phyloP scores from a whole-genome alignment of 169 alveolate species.

The Plasmodium knowlesi region DNA sequence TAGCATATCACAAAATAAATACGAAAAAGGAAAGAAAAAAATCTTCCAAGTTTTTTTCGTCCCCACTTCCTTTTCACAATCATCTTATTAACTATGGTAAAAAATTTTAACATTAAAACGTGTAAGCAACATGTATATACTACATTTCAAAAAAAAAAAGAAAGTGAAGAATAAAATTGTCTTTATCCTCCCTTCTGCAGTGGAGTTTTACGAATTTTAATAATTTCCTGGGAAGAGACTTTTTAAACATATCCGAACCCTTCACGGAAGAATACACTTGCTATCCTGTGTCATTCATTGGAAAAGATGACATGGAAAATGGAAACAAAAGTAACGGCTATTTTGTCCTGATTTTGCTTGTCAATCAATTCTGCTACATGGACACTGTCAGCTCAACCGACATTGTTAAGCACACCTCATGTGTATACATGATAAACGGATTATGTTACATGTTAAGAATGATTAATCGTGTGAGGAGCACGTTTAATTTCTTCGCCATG shows the following conservation, averaged over 20 bases:
- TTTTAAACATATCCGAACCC: conserved; percentile 74
- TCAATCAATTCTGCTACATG: not conserved
- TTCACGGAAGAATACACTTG: conserved; percentile 84
- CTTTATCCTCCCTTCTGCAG: conserved; percentile 29
- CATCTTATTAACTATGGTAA: conserved; percentile 9
- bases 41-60: not conserved
- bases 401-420: not conserved
- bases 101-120: not conserved
- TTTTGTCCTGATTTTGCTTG: not conserved
- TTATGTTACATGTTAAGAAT: not conserved
- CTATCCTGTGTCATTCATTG: conserved; percentile 89
- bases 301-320: conserved; percentile 88
- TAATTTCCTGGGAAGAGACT: conserved; percentile 48
- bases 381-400: not conserved
- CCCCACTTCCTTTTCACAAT: not conserved
- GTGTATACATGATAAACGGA: not conserved
- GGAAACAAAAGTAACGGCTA: conserved; percentile 85
- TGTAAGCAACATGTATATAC: not conserved
- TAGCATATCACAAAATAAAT: not conserved
- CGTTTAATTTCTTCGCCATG: not conserved
- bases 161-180: conserved; percentile 5
- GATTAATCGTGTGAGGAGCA: not conserved
- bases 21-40: not conserved
- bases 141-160: not conserved
- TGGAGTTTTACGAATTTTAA: conserved; percentile 72